Evolutionary conservation across 768 basidiomycete genomes (phyloP).

Genomic region (Boletus rubropictus): DNA sequence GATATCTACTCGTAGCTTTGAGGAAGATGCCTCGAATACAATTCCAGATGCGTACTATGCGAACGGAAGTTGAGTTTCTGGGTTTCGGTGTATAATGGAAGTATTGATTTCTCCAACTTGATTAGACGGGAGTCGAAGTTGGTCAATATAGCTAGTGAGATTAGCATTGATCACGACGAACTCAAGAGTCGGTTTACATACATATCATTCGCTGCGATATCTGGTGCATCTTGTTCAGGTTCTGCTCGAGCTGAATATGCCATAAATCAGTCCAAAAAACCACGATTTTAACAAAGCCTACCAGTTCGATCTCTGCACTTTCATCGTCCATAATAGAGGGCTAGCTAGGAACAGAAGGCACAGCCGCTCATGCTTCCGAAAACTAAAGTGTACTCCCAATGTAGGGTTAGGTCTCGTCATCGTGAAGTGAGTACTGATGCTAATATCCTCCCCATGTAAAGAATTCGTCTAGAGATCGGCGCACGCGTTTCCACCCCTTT

Average conservation of each 20-base stretch:
- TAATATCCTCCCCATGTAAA: too few species aligned
- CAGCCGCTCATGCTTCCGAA: not conserved
- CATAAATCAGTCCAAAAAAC: not conserved
- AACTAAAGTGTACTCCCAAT: not conserved
- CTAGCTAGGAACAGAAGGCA: not conserved
- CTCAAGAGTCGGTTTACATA: constrained; percentile 34
- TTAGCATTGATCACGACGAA: constrained; percentile 17
- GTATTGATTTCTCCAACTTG: constrained; percentile 79
- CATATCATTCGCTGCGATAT: constrained; percentile 84
- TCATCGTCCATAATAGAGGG: constrained; percentile 20
- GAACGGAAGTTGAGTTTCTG: constrained; percentile 68
- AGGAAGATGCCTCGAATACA: not conserved
- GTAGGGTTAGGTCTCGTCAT: constrained; percentile 1
- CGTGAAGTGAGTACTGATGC: too few species aligned
- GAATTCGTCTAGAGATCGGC: too few species aligned
- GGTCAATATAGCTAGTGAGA: constrained; percentile 63
- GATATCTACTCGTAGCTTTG: constrained; percentile 51
- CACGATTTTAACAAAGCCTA: not conserved
- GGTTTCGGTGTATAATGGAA: constrained; percentile 75
- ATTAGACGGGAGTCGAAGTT: constrained; percentile 80
- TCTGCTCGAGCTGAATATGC: constrained; percentile 66
- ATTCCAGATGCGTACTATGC: constrained; percentile 48
- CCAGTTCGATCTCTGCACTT: constrained; percentile 25
- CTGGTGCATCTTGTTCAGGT: constrained; percentile 78
- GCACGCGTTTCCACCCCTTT: too few species aligned